Base-by-base conservation (phyloP, 2,329 filamentous ascomycete species). In the Paracoccidioides brasiliensis region DNA sequence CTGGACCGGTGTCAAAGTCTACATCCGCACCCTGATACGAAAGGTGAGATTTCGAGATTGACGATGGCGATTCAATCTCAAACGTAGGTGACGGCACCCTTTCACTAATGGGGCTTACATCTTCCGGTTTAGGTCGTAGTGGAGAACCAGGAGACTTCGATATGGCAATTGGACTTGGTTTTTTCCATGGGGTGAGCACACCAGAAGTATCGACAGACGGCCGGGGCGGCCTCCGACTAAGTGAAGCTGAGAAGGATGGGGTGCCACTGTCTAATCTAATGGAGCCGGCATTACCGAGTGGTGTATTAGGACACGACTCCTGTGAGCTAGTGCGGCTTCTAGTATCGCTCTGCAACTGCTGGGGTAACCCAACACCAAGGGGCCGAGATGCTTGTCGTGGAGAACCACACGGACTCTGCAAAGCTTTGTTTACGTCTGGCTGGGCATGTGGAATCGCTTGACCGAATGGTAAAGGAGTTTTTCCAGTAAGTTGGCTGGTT, bases 41-140 rank as follows among this genome's bases (percentile, higher is more conserved):
- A 30, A 14, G 12, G 33, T 5, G 10, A 33, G 10, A 28, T 46
- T 38, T 56, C 14, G 45, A 48, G 33, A 32, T 14, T 22, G 42
- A 44, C 6, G 50, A 38, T 32, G 37, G 22, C 33, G 7, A 54
- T 40, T 55, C 45, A 40, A 50, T 46, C 43, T 65, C 66, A 53
- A 63, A 48, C n/a, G 44, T 56, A 12, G 71, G 68, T 10, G 72
- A 74, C n/a, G 64, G 63, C 2, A 67, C 70, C 45, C 64, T 66
- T 40, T 74, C 72, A 51, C 72, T 75, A 55, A 75, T 73, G 0
- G 73, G 73, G 60, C 73, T 75, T 9, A 75, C 68, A 60, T 74
- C 72, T 54, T 72, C 70, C 2, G 71, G 67, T 4, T 67, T 64
- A 48, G 73, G 73, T 2, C 69, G 67, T 52, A 66, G 61, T 8